These are phyloP conservation scores for Lavandula angustifolia DNA, from an alignment of 257 asterid genomes.

Conservation along the genomic window DNA sequence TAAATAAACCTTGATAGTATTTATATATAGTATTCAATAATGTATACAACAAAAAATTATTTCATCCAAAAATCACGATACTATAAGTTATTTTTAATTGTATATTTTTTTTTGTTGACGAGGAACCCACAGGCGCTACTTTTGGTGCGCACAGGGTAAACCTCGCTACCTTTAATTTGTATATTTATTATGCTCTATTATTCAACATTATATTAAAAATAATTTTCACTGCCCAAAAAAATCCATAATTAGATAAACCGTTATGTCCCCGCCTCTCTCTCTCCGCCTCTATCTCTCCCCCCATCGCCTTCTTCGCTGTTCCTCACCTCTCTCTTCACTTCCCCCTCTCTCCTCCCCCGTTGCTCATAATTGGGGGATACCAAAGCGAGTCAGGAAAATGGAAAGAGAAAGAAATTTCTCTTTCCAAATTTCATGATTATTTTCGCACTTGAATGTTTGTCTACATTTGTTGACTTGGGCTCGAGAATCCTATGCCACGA, in stretches of 20 bases:
- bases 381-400: conserved; percentile 29
- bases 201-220: conserved; percentile 3
- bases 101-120: no score
- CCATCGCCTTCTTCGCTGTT: conserved; percentile 34
- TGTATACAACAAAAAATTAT: no score
- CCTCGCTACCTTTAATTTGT: no score
- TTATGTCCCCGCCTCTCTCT: conserved; percentile 44
- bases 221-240: conserved; percentile 12
- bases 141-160: no score
- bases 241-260: conserved; percentile 45
- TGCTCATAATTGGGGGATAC: conserved; percentile 46
- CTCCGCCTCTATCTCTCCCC: conserved; percentile 14
- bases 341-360: conserved; percentile 32
- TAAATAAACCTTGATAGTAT: no score
- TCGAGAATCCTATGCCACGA: conserved; percentile 40
- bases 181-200: background rate
- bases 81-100: no score
- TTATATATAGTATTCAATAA: no score
- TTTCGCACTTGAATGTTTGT: conserved; percentile 25
- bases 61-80: no score
- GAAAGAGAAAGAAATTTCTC: conserved; percentile 18
- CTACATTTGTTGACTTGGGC: conserved; percentile 31
- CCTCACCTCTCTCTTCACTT: conserved; percentile 32
- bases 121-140: no score
- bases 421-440: conserved; percentile 24